Base-by-base conservation (phyloP, 208 protist genomes). In the Trypanosoma brucei region DNA sequence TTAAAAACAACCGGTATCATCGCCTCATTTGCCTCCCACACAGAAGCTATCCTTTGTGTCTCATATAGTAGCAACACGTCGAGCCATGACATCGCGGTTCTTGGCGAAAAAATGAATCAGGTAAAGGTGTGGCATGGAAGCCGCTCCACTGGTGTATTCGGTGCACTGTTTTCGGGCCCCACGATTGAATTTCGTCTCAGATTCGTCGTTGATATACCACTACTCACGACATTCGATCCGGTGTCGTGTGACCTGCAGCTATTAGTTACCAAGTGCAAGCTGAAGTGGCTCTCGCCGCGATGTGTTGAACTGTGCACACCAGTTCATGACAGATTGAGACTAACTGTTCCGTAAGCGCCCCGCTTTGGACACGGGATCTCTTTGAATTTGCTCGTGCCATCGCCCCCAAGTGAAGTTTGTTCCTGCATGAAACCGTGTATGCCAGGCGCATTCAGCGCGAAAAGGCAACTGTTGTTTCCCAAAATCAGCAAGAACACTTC, bases 201-300 rank as follows among this genome's bases (percentile, higher is more conserved):
- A 56, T 60, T 53, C 54, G 35, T 33, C 13, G 48, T 75, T 46
- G 56, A 65, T 49, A 65, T 68, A 58, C 69, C 62, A 38, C 7
- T 42, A 7, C 11, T 61, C 42, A 31, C 56, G n/a, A 33, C 14
- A 34, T 6, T 40, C 30, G 37, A 8, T 14, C 55, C 56, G 49
- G 48, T 34, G 39, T 14, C 14, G 1, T 61, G n/a, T 61, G 72
- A 76, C 0, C 63, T 4, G 33, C 33, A 55, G 1, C 33, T 45
- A 37, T 63, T 93, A 44, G 65, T 78, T 14, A 66, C 40, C 1
- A 75, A 75, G 58, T 90, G 81, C 42, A 62, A 57, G 14, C 49
- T 91, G n/a, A 77, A 68, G 35, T 94, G 88, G 88, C 70, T 94
- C 45, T 94, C 88, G 0, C 83, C 88, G 39, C 82, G 86, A 55